Evolutionary conservation across 2,329 filamentous ascomycete species (phyloP).

Genomic region (Plenodomus lindquistii): DNA sequence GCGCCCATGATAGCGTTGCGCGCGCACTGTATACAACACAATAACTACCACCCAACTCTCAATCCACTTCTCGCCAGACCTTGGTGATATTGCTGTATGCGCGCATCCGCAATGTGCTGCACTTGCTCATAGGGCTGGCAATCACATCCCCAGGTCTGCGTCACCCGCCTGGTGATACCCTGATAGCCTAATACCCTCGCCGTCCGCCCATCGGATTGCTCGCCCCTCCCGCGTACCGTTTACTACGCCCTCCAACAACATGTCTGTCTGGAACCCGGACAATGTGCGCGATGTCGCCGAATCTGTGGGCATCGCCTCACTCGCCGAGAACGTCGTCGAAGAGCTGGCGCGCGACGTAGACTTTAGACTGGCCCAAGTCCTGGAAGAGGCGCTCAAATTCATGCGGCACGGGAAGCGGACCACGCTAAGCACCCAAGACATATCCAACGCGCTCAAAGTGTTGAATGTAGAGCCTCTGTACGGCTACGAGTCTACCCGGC

Average conservation of each 20-base stretch:
- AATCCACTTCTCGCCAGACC: constrained; percentile 3
- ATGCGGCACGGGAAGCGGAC: constrained; percentile 92
- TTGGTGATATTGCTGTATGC: constrained; percentile 20
- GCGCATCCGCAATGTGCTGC: constrained; percentile 34
- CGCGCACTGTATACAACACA: neutral
- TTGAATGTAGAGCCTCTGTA: constrained; percentile 94
- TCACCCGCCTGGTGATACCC: constrained; percentile 33
- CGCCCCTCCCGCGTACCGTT: constrained; percentile 10
- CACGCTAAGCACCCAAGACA: constrained; percentile 83
- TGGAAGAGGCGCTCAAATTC: constrained; percentile 91
- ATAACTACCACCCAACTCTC: too few relatives aligned
- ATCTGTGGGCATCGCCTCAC: constrained; percentile 81
- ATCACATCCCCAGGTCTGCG: constrained; percentile 32
- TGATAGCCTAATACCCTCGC: too few relatives aligned
- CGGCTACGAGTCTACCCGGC: constrained; percentile 90
- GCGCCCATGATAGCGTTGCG: too few relatives aligned
- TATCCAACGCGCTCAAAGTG: constrained; percentile 80
- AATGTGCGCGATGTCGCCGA: constrained; percentile 96
- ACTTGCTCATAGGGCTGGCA: constrained; percentile 36
- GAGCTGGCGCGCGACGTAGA: constrained; percentile 92
- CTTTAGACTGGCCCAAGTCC: constrained; percentile 89
- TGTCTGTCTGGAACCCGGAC: constrained; percentile 88
- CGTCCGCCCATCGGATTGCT: constrained; percentile 21
- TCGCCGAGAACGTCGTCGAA: constrained; percentile 84
- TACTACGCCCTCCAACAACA: constrained; percentile 19